phyloP scores from a whole-genome alignment of 148 eudicot species.

The Beta vulgaris region DNA sequence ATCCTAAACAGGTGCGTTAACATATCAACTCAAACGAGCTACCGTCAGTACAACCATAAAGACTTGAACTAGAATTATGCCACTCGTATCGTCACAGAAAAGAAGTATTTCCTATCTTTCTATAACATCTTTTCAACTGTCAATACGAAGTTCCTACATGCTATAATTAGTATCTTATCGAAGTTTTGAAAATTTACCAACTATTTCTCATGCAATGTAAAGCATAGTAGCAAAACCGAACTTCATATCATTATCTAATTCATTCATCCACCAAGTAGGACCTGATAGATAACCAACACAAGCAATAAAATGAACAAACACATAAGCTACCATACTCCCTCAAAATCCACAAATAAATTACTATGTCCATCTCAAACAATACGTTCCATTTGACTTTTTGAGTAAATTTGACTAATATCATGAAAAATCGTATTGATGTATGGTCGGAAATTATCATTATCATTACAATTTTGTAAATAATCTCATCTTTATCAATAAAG shows the following conservation, averaged over 20 bases:
- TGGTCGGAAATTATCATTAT: background rate
- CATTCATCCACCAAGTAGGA: background rate
- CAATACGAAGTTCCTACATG: background rate
- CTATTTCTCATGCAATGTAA: background rate
- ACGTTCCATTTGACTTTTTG: background rate
- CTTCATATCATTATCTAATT: background rate
- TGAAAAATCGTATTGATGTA: background rate
- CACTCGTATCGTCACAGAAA: background rate
- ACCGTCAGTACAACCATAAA: slow-evolving; percentile 17
- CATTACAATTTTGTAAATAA: background rate
- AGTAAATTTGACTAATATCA: background rate
- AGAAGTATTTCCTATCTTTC: background rate
- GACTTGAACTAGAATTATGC: slow-evolving; percentile 15
- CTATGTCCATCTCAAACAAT: background rate
- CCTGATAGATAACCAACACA: background rate
- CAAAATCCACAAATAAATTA: background rate
- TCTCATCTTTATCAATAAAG: too few relatives aligned
- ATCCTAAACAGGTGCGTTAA: slow-evolving; percentile 30
- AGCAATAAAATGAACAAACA: background rate
- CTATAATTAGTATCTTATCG: background rate
- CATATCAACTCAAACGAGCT: slow-evolving; percentile 21
- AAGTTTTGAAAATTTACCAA: background rate
- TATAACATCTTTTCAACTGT: background rate
- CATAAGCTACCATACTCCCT: background rate
- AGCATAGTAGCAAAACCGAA: background rate